Conservation (phyloP, 345 rosid genomes). For the Aegle marmelos region DNA sequence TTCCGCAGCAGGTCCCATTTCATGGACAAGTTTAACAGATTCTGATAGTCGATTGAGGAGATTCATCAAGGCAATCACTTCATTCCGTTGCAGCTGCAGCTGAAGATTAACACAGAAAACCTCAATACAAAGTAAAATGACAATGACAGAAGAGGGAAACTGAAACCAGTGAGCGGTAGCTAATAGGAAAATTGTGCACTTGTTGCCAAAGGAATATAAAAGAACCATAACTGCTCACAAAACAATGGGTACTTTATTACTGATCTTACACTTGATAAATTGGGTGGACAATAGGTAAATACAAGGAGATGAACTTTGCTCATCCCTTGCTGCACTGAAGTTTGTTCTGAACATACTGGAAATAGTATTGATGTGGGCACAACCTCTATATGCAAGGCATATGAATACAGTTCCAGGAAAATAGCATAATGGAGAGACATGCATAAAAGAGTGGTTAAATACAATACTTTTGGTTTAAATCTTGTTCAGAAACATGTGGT, state of each 20-base stretch:
- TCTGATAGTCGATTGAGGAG: constrained; percentile 68
- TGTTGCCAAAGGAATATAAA: neutral
- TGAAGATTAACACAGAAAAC: constrained; percentile 22
- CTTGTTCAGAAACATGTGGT: neutral
- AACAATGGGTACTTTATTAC: neutral
- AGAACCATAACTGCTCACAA: neutral
- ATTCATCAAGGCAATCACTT: constrained; percentile 78
- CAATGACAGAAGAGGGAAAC: neutral
- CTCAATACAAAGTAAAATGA: neutral
- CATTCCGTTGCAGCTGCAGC: constrained; percentile 72
- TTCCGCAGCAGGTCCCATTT: constrained; percentile 52
- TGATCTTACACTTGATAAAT: neutral
- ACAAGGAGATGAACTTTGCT: no score
- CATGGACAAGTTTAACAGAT: constrained; percentile 58
- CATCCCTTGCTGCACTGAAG: neutral
- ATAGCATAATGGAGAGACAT: neutral
- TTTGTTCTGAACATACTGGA: no score
- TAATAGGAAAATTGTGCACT: neutral
- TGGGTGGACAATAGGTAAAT: neutral
- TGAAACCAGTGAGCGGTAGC: neutral
- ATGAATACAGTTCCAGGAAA: neutral
- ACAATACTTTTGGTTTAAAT: neutral
- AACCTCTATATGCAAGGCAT: neutral
- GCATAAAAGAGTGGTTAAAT: neutral
- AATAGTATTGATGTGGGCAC: neutral